Evolutionary conservation across 225 moss, liverwort and hornwort species (phyloP), one percentile per base, ranked within the genome.

Genomic region (Straminergon stramineum): DNA sequence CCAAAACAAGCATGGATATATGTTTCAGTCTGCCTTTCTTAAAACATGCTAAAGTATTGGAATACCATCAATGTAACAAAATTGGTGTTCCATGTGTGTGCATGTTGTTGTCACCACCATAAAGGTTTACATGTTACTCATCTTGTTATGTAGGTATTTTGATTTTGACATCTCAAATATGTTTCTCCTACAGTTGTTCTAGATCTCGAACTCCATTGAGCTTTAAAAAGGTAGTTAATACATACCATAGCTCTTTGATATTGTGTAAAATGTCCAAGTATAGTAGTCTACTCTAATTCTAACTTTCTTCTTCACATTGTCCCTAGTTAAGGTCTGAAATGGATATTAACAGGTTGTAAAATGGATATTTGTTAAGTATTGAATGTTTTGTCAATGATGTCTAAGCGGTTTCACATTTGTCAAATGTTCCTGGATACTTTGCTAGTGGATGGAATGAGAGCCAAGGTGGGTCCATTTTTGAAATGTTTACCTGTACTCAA

Each of bases 21-120:
- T 69, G n/a, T n/a, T n/a, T 69, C 2, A 69, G 1, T 6, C 1
- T 0, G 0, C 0, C 0, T 13, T 22, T 23, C 7, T n/a, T 69
- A 13, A n/a, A 69, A n/a, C 7, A 21, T n/a, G 4, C 1, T 4
- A 13, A 69, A n/a, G 13, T 22, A n/a, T 6, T 22, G 1, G n/a
- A n/a, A 69, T 13, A 22, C 4, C 1, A 3, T 22, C n/a, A 22
- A n/a, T n/a, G 6, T 7, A 21, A n/a, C 7, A 4, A 22, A n/a
- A 69, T 69, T 69, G 23, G 7, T 2, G 2, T 69, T 69, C 4
- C 11, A 3, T 37, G n/a, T 51, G 6, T 52, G 56, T 41, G 15
- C 26, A 30, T 13, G 53, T 15, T 58, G 23, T 30, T 76, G 22
- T 88, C 22, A 53, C 22, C 21, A 35, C 56, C 48, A 43, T 52